Evolutionary conservation across 257 asterid species (phyloP), one percentile per base, ranked within the genome.

Genomic region (Plantago major): DNA sequence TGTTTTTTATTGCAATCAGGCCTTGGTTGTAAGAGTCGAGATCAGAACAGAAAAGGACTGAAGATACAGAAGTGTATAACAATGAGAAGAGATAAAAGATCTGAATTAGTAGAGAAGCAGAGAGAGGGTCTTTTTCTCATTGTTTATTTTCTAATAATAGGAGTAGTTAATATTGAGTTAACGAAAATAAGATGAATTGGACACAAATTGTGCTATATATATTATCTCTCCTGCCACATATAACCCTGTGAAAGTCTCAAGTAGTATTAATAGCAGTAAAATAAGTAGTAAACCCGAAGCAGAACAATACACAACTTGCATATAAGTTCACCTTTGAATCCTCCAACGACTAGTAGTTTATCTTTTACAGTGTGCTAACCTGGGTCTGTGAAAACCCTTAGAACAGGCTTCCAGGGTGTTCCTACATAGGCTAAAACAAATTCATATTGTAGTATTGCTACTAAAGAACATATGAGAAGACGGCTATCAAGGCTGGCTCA

Each of bases 301-400:
- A n/a, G n/a, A n/a, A n/a, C n/a, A n/a, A 58, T 11, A 49, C 42
- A 44, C 10, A 86, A 93, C 93, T 86, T 86, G 96, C 98, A 91
- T 50, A 91, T 84, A 44, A 91, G 81, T 72, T 91, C 96, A 66
- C 98, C 98, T 69, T 86, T 96, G 82, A 88, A 91, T 52, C 98
- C 98, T 71, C 98, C 98, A 19, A 95, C 98, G 67, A 91, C 95
- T 57, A 91, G 79, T 71, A 88, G 78, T 42, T 86, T 91, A 72
- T 88, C 94, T 75, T 79, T 88, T 67, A 88, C 96, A 6, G 77
- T 37, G 98, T 88, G 82, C 96, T 88, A 75, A 91, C 84, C 78
- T 91, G 96, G 61, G 96, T 91, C 81, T 88, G 96, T 4, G 86
- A 76, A 78, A 91, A 91, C 69, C 98, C 98, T 81, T 86, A 96